Evolutionary conservation across 2,329 filamentous ascomycete species (phyloP).

Genomic region (Colletotrichum plurivorum): DNA sequence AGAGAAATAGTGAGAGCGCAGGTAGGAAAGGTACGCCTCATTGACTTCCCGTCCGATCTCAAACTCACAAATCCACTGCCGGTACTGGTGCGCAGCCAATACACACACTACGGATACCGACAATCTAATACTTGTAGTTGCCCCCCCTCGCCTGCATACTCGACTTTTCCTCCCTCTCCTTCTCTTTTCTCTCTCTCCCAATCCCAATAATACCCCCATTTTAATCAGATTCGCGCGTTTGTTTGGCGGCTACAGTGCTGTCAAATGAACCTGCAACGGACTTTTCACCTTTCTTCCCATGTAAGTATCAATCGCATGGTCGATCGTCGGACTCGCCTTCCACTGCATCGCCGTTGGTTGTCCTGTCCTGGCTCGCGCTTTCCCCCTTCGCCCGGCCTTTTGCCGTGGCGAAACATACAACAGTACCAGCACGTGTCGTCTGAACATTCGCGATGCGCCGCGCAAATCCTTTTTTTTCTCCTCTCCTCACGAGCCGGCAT

Average conservation of each 20-base stretch:
- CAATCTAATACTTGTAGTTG: conserved; percentile 38
- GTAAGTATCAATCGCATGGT: conserved; percentile 61
- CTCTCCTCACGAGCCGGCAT: background rate
- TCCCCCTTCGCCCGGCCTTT: conserved; percentile 20
- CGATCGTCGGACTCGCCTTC: background rate
- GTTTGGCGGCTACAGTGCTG: conserved; percentile 87
- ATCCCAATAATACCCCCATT: conserved; percentile 42
- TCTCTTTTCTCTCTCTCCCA: conserved; percentile 33
- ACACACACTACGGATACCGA: conserved; percentile 2
- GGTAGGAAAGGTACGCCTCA: conserved; percentile 15
- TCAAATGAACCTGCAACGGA: conserved; percentile 98
- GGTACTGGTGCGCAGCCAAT: conserved; percentile 18
- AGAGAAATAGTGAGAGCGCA: too few species aligned
- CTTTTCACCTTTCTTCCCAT: conserved; percentile 71
- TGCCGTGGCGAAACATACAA: conserved; percentile 26
- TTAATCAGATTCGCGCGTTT: conserved; percentile 78
- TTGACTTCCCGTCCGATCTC: conserved; percentile 35
- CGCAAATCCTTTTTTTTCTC: conserved; percentile 23
- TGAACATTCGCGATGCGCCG: conserved; percentile 21
- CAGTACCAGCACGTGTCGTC: conserved; percentile 9
- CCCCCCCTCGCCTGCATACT: conserved; percentile 16
- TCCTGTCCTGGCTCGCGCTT: background rate
- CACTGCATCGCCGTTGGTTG: background rate
- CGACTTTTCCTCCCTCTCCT: conserved; percentile 1
- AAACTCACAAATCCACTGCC: conserved; percentile 13